Evolutionary conservation across 495 filamentous ascomycete genomes (phyloP), one percentile per base, ranked within the genome.

Genomic region (Hypoxylon fragiforme): DNA sequence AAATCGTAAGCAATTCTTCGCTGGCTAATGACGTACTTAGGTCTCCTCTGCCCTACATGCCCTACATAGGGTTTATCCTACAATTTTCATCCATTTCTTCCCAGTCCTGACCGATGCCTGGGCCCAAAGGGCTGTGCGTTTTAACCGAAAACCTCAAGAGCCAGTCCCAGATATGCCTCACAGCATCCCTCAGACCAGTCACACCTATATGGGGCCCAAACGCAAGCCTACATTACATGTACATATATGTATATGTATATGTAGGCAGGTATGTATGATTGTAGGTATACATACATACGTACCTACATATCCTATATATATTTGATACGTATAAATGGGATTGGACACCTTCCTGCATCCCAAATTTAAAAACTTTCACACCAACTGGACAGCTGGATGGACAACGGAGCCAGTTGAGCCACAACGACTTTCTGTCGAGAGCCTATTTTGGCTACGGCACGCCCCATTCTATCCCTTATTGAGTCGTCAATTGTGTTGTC

Each of bases 31-130:
- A 62, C 58, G 58, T 62, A 52, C 39, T 62, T 53, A 53, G 51
- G 58, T 62, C 21, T 52, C 51, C n/a, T 57, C 58, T 62, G 51
- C 57, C 57, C 51, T 61, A 61, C 42, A 55, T 43, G n/a, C n/a
- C n/a, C n/a, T n/a, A n/a, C n/a, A n/a, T n/a, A n/a, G n/a, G n/a
- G n/a, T n/a, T n/a, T n/a, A n/a, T n/a, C n/a, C n/a, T n/a, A 4
- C 24, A 28, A 4, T 28, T 28, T 28, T 9, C 24, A 28, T 28
- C 24, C 9, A 9, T 9, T 36, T 22, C 55, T 48, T 21, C 32
- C 15, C 39, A 30, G 34, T 39, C 22, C 40, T 32, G 16, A 15
- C 43, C 14, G 30, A 45, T 19, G 39, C 24, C 9, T 28, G 4
- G 24, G 9, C 24, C 24, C 4, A 28, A 28, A 4, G 24, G 24